These are phyloP conservation scores for Chalara sp. DNA, from an alignment of 2,329 filamentous ascomycete species.

Conservation along the genomic window DNA sequence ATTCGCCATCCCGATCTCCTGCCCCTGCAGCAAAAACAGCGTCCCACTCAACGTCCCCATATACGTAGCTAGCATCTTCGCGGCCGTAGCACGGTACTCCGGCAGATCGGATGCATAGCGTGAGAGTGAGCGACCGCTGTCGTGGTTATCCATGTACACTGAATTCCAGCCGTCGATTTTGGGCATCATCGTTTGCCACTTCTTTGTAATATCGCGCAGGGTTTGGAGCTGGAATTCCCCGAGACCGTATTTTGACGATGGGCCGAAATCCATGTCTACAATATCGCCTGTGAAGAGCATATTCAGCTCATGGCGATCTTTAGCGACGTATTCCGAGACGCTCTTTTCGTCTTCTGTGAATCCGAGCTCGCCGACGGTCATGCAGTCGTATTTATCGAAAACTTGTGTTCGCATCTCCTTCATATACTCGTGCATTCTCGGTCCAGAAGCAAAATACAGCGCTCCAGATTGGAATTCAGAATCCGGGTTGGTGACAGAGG, in stretches of 20 bases:
- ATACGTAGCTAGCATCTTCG: constrained; percentile 47
- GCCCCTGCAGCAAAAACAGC: constrained; percentile 52
- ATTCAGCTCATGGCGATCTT: constrained; percentile 51
- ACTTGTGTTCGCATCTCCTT: constrained; percentile 56
- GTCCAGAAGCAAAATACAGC: constrained; percentile 59
- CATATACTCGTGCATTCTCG: constrained; percentile 62
- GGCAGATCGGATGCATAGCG: constrained; percentile 34
- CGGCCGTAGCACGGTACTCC: constrained; percentile 20
- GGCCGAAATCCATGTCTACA: constrained; percentile 52
- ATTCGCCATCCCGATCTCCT: constrained; percentile 54
- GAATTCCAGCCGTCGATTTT: constrained; percentile 52
- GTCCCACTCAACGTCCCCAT: constrained; percentile 45
- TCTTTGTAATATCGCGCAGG: constrained; percentile 40
- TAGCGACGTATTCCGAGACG: constrained; percentile 53
- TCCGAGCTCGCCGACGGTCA: constrained; percentile 66
- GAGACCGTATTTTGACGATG: constrained; percentile 44
- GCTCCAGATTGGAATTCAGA: constrained; percentile 42
- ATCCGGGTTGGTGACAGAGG: constrained; percentile 42
- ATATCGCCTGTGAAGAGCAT: constrained; percentile 67
- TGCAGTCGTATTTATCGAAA: constrained; percentile 53
- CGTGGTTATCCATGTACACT: constrained; percentile 58
- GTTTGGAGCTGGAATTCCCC: constrained; percentile 39
- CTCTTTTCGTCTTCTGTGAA: constrained; percentile 50
- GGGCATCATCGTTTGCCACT: constrained; percentile 45
- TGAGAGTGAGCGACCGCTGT: constrained; percentile 49